These are phyloP conservation scores for Abrus precatorius DNA, from an alignment of 306 rosid species.

Conservation along the genomic window DNA sequence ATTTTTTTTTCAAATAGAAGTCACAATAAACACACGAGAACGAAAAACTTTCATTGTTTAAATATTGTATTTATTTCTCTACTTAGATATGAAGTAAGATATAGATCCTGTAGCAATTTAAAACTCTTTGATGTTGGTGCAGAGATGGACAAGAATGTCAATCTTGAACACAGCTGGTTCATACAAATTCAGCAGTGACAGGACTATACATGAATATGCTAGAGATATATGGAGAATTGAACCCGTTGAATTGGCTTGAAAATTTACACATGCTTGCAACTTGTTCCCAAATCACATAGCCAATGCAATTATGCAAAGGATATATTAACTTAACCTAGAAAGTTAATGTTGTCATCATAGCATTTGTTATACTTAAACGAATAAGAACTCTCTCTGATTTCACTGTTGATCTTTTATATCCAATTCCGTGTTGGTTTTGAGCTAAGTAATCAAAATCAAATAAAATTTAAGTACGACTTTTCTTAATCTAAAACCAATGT, in stretches of 20 bases:
- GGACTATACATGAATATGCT: conserved; percentile 92
- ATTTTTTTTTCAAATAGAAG: too few species aligned
- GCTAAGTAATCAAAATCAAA: not conserved
- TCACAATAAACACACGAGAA: too few species aligned
- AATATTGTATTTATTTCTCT: too few species aligned
- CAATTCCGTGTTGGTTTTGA: not conserved
- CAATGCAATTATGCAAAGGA: not conserved
- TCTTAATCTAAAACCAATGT: too few species aligned
- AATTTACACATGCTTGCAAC: not conserved
- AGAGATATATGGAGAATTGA: conserved; percentile 85
- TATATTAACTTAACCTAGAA: too few species aligned
- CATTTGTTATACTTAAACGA: not conserved
- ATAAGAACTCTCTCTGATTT: too few species aligned
- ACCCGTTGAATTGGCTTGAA: conserved; percentile 65
- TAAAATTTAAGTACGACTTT: not conserved
- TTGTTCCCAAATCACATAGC: conserved; percentile 12
- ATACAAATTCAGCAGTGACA: conserved; percentile 93
- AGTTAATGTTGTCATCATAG: not conserved
- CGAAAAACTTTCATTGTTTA: too few species aligned
- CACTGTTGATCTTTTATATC: too few species aligned
- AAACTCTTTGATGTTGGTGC: conserved; percentile 52
- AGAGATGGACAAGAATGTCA: conserved; percentile 96
- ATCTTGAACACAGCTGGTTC: conserved; percentile 96
- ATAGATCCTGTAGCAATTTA: not conserved
- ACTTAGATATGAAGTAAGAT: too few species aligned